Evolutionary conservation across 1,284 basidiomycete species (phyloP).

Genomic region (Hymenochaete sp.): DNA sequence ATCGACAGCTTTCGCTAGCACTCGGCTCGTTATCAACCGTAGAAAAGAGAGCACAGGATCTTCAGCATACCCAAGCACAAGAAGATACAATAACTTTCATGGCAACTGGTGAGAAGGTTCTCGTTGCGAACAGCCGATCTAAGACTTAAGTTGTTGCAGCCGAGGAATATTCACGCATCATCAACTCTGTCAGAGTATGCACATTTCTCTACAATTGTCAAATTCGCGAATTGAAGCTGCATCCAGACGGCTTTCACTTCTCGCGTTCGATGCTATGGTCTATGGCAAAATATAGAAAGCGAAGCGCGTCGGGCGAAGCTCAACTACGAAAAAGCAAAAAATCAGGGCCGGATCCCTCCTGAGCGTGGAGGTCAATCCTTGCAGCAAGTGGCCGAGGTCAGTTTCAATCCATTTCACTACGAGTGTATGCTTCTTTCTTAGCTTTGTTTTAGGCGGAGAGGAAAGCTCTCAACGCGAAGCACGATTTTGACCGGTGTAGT

Average conservation of each 20-base stretch:
- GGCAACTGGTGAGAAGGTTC: conserved; percentile 55
- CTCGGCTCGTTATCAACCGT: conserved; percentile 67
- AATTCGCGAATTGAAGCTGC: conserved; percentile 4
- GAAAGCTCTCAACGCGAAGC: conserved; percentile 68
- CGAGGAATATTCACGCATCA: conserved; percentile 90
- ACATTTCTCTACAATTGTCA: background rate
- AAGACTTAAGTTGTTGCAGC: conserved; percentile 30
- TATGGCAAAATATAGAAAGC: conserved; percentile 73
- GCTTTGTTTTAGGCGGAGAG: conserved; percentile 65
- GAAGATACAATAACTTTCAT: conserved; percentile 73
- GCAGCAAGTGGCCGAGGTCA: conserved; percentile 71
- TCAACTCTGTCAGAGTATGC: conserved; percentile 80
- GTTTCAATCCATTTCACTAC: conserved; percentile 19
- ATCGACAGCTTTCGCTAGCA: conserved; percentile 59
- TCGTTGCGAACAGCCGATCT: background rate
- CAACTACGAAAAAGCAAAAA: conserved; percentile 73
- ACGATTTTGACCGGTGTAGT: conserved; percentile 84
- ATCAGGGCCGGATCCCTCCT: conserved; percentile 57
- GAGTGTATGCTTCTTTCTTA: conserved; percentile 4
- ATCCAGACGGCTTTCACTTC: conserved; percentile 75
- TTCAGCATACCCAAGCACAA: conserved; percentile 64
- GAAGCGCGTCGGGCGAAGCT: conserved; percentile 68
- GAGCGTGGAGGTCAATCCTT: conserved; percentile 64
- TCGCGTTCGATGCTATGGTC: conserved; percentile 74
- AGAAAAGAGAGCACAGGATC: conserved; percentile 59